Evolutionary conservation across 2,329 filamentous ascomycete species (phyloP), one percentile per base, ranked within the genome.

Genomic region (Botryotinia narcissicola): DNA sequence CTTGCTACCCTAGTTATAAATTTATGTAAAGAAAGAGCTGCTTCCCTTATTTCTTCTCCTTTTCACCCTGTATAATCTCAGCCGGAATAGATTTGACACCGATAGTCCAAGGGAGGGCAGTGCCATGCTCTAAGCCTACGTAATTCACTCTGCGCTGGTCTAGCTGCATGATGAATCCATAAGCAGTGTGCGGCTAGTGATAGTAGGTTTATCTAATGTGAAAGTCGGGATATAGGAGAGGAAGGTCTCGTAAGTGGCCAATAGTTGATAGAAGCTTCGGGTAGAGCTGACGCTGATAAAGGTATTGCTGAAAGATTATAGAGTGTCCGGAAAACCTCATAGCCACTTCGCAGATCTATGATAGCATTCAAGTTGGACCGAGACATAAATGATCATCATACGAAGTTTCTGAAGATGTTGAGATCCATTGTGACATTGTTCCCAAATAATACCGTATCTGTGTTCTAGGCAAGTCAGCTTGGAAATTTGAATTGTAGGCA

Each of bases 361-460:
- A n/a, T 22, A 37, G 10, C 4, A n/a, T n/a, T 25, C 8, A 14
- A 8, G 10, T 4, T 2, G 35, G 0, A n/a, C 6, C 12, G 32
- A 37, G 32, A 12, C 3, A 12, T 4, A 51, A n/a, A 6, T 51
- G 7, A 7, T 37, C 32, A 9, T 67, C 0, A 22, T 37, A 22
- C 29, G 32, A 67, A 1, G 20, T n/a, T 37, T 1, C 37, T 35
- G 6, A 51, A 22, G 22, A 18, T 35, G 0, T n/a, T 35, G 20
- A 10, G 10, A 8, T 20, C 14, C 4, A n/a, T 29, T 22, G 10
- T 37, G 32, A 48, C 22, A 12, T 48, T 48, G 0, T 22, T 6
- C 12, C 20, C 9, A 7, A 37, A 9, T 6, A 2, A 51, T 16
- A 12, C 22, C 63, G 25, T 35, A 18, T 32, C 8, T 7, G 1